phyloP scores from a whole-genome alignment of 2,329 filamentous ascomycete genomes.

The Botrytis fragariae region DNA sequence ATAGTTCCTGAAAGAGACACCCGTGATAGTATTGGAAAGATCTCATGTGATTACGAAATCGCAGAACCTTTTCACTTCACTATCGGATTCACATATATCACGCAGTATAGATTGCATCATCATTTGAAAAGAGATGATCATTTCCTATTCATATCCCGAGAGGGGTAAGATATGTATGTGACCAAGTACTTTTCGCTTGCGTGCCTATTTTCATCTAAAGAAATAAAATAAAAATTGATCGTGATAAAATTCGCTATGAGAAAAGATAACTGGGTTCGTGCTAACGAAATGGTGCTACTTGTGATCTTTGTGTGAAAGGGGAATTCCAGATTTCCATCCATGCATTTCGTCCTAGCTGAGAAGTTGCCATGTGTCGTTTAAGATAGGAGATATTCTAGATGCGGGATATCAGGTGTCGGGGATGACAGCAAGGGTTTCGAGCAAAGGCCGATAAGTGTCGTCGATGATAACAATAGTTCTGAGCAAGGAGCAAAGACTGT shows the following conservation, averaged over 20 bases:
- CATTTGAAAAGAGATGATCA: neutral
- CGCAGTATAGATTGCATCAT: neutral
- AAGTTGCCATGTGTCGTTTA: no score
- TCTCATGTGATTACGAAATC: neutral
- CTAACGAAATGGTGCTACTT: neutral
- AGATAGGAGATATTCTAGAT: neutral
- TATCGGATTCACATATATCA: neutral
- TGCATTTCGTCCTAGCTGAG: neutral
- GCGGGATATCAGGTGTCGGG: neutral
- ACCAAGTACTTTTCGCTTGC: neutral
- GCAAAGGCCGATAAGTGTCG: neutral
- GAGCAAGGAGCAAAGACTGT: neutral
- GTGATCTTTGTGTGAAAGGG: neutral
- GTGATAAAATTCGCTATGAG: neutral
- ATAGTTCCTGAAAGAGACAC: neutral
- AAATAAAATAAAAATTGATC: neutral
- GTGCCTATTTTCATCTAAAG: neutral
- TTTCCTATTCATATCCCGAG: neutral
- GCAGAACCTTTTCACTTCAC: neutral
- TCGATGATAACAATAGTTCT: fast-evolving
- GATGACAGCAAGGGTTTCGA: no score
- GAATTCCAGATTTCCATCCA: neutral
- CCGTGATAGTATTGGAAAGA: neutral
- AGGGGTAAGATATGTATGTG: neutral
- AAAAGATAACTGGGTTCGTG: neutral